phyloP scores from a whole-genome alignment of 2,329 filamentous ascomycete genomes.

The Colletotrichum brevisporum region DNA sequence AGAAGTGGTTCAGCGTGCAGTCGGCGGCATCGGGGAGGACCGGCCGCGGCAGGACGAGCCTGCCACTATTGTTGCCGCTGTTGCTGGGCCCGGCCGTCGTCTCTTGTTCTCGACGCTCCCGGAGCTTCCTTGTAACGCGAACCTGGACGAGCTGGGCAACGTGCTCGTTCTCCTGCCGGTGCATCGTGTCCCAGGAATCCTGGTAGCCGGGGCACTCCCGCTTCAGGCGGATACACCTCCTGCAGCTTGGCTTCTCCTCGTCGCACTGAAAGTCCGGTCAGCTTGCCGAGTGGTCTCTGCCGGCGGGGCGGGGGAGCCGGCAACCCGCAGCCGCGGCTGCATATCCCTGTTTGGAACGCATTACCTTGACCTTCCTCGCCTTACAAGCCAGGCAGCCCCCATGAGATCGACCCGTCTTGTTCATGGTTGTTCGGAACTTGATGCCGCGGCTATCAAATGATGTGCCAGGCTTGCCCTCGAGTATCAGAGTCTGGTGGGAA shows the following conservation, averaged over 20 bases:
- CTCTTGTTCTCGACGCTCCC: background rate
- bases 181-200: background rate
- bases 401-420: background rate
- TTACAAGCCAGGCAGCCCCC: conserved; percentile 10
- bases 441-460: background rate
- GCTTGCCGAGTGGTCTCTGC: background rate
- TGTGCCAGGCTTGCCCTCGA: too few relatives aligned
- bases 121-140: background rate
- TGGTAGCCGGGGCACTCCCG: background rate
- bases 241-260: conserved; percentile 8
- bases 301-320: background rate
- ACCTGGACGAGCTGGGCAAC: background rate
- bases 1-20: background rate
- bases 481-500: too few relatives aligned
- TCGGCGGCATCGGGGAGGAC: background rate
- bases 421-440: background rate
- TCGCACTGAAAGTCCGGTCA: conserved; percentile 9
- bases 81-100: too few relatives aligned
- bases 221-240: conserved; percentile 1
- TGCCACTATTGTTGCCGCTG: background rate
- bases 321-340: too few relatives aligned
- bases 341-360: background rate
- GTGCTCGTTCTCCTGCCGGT: conserved; percentile 1
- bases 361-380: conserved; percentile 9
- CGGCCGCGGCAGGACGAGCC: background rate